Conservation (phyloP, 768 basidiomycete species). For the Mycena maculata region DNA sequence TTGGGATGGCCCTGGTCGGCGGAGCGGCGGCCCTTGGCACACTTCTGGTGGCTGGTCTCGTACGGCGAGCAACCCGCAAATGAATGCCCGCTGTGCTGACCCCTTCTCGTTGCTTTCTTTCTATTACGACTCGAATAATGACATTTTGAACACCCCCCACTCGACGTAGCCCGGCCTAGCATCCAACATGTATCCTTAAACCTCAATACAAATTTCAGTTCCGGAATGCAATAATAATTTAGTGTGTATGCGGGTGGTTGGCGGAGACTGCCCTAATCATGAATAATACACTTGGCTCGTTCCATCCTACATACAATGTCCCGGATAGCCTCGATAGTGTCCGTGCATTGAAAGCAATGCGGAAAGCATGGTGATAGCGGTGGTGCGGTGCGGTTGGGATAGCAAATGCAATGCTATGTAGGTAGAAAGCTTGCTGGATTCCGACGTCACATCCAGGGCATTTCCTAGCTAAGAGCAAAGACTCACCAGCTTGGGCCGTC, state of each 20-base stretch:
- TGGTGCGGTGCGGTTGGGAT: constrained; percentile 1
- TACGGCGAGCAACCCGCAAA: constrained; percentile 83
- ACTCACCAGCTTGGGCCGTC: constrained; percentile 78
- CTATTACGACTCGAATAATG: constrained; percentile 12
- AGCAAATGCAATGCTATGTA: constrained; percentile 51
- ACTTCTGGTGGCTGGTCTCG: constrained; percentile 75
- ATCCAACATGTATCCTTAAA: constrained; percentile 27
- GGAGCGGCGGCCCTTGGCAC: constrained; percentile 89
- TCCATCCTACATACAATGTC: constrained; percentile 28
- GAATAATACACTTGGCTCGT: constrained; percentile 27
- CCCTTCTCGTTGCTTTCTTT: constrained; percentile 22
- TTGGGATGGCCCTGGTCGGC: constrained; percentile 96
- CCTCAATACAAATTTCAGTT: constrained; percentile 18
- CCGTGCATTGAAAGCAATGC: constrained; percentile 8
- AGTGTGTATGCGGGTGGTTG: constrained; percentile 6
- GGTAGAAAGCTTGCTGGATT: constrained; percentile 69
- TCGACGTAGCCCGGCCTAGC: constrained; percentile 28
- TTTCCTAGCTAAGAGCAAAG: neutral
- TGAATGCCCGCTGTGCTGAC: constrained; percentile 43
- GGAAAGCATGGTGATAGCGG: constrained; percentile 25
- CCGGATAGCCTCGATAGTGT: neutral
- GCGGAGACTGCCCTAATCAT: constrained; percentile 5
- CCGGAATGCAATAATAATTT: constrained; percentile 30
- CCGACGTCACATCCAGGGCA: neutral
- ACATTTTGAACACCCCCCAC: constrained; percentile 29